Evolutionary conservation across 257 asterid species (phyloP), one percentile per base, ranked within the genome.

Genomic region (Salvia hispanica): DNA sequence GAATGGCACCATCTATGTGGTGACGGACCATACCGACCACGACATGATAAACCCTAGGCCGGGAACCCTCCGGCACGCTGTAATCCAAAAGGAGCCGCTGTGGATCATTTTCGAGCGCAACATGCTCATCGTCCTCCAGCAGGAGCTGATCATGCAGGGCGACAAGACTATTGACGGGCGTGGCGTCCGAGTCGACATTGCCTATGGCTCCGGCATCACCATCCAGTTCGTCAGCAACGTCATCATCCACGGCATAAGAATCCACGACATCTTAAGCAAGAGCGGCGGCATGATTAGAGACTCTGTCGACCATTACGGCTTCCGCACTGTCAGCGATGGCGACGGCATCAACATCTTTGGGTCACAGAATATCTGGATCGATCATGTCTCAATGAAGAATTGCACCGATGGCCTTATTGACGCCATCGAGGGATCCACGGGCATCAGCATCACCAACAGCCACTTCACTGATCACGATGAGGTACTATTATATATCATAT

Each of bases 101-200:
- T 92, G 98, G 98, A 89, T 92, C 80, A 78, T 79, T 53, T 92
- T 92, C 79, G 64, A 64, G 2, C 53, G 72, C 0, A 47, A 58
- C 73, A 92, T 92, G 97, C 18, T 36, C 36, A 92, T 92, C 55
- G 77, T 80, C 44, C 87, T 92, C 2, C 12, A 53, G 0, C 88
- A 88, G 36, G 98, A 92, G 61, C 58, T 90, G 51, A 80, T 92
- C 46, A 51, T 92, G 76, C 46, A 63, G 39, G 28, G 96, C 21
- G 82, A 92, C 74, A 92, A 89, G 82, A 92, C 98, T 36, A 92
- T 92, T 50, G 98, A 92, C 28, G 98, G 63, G 0, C 95, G 98
- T 0, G 98, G 98, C 2, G 88, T 58, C 4, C 36, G 2, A 3
- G 86, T 92, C 34, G 85, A 79, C 77, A 85, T 92, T 7, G 74